A percentile compares a stretch with the other conserved stretches of the same genome.
phyloP scores from a whole-genome alignment of 1,284 basidiomycete species.

The Cryptococcus jaspeensis region DNA sequence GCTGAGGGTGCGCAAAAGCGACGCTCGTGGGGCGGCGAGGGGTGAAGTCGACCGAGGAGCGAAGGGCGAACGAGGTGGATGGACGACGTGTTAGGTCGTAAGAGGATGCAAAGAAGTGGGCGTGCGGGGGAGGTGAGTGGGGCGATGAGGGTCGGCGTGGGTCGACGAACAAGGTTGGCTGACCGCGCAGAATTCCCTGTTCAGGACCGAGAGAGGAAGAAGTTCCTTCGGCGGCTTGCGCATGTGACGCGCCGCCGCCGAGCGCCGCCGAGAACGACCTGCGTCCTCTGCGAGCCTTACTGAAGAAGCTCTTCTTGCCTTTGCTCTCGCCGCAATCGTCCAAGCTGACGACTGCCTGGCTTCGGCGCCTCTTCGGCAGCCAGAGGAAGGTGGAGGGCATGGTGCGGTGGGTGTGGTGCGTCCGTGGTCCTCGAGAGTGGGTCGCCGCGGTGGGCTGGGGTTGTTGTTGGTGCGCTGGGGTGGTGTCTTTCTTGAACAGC shows the following conservation, averaged over 20 bases:
- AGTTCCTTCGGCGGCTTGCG: no score
- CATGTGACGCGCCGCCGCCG: no score
- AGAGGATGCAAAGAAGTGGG: background rate
- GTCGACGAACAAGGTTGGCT: background rate
- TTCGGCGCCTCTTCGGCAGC: background rate
- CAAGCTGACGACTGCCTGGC: background rate
- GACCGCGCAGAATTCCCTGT: background rate
- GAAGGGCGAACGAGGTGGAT: background rate
- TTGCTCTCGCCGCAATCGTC: background rate
- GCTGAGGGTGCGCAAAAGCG: background rate
- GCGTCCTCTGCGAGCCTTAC: no score
- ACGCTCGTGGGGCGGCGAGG: background rate
- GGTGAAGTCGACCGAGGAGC: background rate
- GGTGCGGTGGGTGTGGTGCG: no score
- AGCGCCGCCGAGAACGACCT: no score
- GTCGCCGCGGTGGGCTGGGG: no score
- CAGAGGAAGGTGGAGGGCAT: background rate
- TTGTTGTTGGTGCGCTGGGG: no score
- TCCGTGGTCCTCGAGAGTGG: no score
- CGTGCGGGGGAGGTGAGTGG: background rate
- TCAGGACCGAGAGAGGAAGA: background rate
- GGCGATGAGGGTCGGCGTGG: background rate
- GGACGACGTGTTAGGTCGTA: background rate
- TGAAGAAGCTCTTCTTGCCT: background rate
- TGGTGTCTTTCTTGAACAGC: no score